Evolutionary conservation across 1,284 basidiomycete genomes (phyloP).

Genomic region (Ustilago shanxiensis): DNA sequence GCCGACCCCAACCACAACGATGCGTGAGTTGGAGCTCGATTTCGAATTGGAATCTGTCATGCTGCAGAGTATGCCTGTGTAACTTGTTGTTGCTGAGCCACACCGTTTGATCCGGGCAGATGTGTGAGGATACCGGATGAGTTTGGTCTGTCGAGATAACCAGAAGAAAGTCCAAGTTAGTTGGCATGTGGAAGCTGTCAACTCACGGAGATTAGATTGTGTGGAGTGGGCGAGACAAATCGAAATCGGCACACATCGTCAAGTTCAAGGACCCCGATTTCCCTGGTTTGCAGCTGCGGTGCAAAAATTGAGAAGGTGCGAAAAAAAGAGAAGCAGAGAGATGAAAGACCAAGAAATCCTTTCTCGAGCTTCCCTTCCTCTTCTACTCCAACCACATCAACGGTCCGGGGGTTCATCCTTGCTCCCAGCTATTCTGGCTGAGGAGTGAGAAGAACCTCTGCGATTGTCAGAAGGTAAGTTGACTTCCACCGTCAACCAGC

Average conservation of each 20-base stretch:
- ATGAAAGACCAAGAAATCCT: neutral
- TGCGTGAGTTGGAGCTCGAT: slow-evolving; percentile 8
- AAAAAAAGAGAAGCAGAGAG: neutral
- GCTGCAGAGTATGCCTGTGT: neutral
- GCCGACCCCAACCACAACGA: slow-evolving; percentile 49
- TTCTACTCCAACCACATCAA: slow-evolving; percentile 15
- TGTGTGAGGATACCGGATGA: neutral
- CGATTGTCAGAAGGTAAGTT: slow-evolving; percentile 5
- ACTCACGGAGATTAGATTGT: neutral
- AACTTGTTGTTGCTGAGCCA: neutral
- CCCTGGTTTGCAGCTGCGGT: slow-evolving; percentile 6
- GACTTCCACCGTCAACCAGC: neutral
- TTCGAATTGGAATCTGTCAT: neutral
- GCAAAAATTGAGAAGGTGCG: slow-evolving; percentile 7
- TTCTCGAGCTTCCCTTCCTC: neutral
- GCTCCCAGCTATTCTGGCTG: neutral
- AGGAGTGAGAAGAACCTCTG: neutral
- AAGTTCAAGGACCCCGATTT: neutral
- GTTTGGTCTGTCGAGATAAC: neutral
- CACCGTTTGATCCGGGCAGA: neutral
- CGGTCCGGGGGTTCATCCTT: slow-evolving; percentile 17
- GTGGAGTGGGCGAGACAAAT: neutral
- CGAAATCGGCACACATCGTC: neutral
- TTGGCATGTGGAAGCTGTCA: slow-evolving; percentile 6
- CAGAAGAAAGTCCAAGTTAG: neutral